A percentile compares a stretch with the other conserved stretches of the same genome.
Conservation (phyloP, 495 filamentous ascomycete species). For the Hypoxylon trugodes region DNA sequence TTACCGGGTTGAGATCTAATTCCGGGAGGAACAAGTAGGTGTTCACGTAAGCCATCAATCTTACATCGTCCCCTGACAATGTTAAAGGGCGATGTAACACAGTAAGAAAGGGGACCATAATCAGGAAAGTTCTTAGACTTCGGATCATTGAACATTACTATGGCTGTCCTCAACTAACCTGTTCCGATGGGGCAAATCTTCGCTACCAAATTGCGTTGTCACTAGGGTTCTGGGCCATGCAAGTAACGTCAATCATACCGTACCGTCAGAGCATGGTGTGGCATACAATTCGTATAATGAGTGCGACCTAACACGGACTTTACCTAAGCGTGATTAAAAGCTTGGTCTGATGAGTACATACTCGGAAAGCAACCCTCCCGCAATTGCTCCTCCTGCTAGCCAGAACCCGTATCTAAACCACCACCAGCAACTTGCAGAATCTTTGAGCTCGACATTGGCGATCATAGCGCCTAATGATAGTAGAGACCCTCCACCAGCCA, state of each 20-base stretch:
- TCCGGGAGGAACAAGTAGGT: conserved; percentile 15
- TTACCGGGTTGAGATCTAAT: too few species aligned
- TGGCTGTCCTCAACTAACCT: background rate
- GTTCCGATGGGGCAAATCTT: background rate
- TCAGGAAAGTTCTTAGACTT: background rate
- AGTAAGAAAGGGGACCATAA: background rate
- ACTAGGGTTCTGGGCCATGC: background rate
- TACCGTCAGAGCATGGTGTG: background rate
- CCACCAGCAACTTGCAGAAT: conserved; percentile 49
- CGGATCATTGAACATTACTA: background rate
- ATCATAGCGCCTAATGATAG: conserved; percentile 49
- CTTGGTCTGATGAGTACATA: conserved; percentile 31
- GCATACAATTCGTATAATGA: background rate
- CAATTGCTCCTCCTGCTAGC: conserved; percentile 45
- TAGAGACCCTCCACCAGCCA: conserved; percentile 41
- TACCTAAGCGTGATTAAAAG: conserved; percentile 4
- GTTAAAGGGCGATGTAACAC: conserved; percentile 4
- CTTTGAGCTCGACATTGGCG: conserved; percentile 46
- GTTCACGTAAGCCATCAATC: conserved; percentile 10
- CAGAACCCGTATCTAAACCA: conserved; percentile 53
- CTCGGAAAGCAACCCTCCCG: conserved; percentile 44
- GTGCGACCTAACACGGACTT: background rate
- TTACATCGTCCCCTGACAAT: background rate
- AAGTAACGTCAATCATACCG: background rate
- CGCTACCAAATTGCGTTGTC: background rate